Evolutionary conservation across 2,329 filamentous ascomycete genomes (phyloP).

Genomic region (Fonsecaea multimorphosa): DNA sequence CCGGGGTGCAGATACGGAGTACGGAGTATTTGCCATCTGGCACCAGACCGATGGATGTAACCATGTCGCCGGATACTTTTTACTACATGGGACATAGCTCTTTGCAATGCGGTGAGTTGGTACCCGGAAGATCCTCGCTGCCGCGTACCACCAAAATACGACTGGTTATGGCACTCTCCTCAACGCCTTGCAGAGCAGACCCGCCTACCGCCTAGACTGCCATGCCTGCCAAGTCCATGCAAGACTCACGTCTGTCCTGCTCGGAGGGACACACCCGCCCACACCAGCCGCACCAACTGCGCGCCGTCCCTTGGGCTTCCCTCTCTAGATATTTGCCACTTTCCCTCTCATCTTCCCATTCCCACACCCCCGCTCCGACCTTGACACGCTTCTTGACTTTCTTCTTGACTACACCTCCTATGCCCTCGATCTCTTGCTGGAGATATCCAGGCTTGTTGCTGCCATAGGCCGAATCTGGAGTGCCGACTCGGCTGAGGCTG

Average conservation of each 20-base stretch:
- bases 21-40: neutral
- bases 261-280: conserved; percentile 71
- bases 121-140: neutral
- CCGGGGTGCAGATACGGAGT: neutral
- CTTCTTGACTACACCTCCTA: conserved; percentile 85
- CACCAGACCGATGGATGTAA: neutral
- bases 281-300: conserved; percentile 96
- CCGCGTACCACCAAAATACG: neutral
- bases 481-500: conserved; percentile 26
- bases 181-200: neutral
- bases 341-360: conserved; percentile 79
- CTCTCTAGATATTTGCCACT: conserved; percentile 69
- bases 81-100: neutral
- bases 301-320: conserved; percentile 70
- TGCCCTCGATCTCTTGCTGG: conserved; percentile 87
- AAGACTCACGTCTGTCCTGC: conserved; percentile 47
- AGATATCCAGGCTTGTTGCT: conserved; percentile 71
- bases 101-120: neutral
- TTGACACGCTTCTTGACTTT: conserved; percentile 82
- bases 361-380: conserved; percentile 82
- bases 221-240: conserved; percentile 12
- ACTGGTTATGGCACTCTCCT: neutral
- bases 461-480: conserved; percentile 26
- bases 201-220: neutral
- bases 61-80: conserved; percentile 1